Conservation (phyloP, 2,329 filamentous ascomycete genomes). For the Ophiocordyceps sinensis region DNA sequence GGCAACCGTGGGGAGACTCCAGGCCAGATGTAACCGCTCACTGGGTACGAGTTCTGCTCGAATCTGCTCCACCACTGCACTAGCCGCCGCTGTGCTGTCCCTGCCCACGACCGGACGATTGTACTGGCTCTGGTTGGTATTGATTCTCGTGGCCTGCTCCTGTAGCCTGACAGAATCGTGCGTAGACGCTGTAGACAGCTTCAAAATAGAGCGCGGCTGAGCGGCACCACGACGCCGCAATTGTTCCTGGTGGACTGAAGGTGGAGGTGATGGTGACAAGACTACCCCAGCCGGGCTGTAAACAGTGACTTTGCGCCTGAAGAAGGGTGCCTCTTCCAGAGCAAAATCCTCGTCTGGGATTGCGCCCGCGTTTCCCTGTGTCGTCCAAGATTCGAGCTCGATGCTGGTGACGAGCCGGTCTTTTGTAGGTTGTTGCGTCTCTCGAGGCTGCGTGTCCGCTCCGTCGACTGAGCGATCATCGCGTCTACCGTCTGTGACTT, state of each 20-base stretch:
- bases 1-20: conserved; percentile 10
- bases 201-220: conserved; percentile 20
- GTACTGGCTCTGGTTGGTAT: conserved; percentile 9
- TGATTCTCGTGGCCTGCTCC: conserved; percentile 1
- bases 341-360: background rate
- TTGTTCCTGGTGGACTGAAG: conserved; percentile 22
- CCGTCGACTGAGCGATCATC: too few relatives aligned
- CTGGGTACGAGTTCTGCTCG: conserved; percentile 9
- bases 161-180: conserved; percentile 3
- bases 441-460: too few relatives aligned
- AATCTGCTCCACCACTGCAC: conserved; percentile 13
- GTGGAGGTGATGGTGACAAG: conserved; percentile 10
- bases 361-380: background rate
- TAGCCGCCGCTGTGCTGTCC: background rate
- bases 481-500: too few relatives aligned
- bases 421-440: too few relatives aligned
- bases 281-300: conserved; percentile 11
- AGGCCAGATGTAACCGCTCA: conserved; percentile 1
- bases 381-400: too few relatives aligned
- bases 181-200: conserved; percentile 5
- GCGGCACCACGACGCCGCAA: conserved; percentile 15
- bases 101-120: conserved; percentile 8
- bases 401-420: too few relatives aligned
- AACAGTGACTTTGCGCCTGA: conserved; percentile 17
- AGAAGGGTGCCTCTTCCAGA: background rate